These are phyloP conservation scores for Rhizopogon hawkerae DNA, from an alignment of 1,284 basidiomycete genomes.

Conservation along the genomic window DNA sequence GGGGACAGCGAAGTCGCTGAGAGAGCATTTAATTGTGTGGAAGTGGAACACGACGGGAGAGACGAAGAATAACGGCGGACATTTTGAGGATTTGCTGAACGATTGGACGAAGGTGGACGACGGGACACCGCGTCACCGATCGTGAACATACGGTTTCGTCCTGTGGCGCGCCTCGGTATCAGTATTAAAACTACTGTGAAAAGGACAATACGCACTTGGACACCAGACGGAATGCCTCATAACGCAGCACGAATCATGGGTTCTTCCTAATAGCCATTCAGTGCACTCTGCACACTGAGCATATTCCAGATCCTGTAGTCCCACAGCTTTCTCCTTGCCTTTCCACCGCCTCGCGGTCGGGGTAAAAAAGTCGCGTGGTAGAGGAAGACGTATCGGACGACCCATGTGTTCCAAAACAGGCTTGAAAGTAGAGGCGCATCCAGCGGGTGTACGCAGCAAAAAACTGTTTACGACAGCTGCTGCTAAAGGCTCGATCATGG, in stretches of 20 bases:
- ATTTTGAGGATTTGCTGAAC: conserved; percentile 20
- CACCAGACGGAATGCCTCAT: conserved; percentile 36
- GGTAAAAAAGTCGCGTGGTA: conserved; percentile 44
- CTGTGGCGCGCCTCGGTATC: conserved; percentile 15
- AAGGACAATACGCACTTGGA: conserved; percentile 28
- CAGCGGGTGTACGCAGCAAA: conserved; percentile 13
- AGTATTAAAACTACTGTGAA: not conserved
- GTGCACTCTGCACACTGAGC: conserved; percentile 22
- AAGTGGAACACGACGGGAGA: conserved; percentile 16
- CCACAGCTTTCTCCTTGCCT: conserved; percentile 42
- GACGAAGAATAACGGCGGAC: conserved; percentile 23
- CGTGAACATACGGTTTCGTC: conserved; percentile 24
- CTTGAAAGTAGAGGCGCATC: conserved; percentile 16
- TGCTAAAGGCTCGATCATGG: conserved; percentile 26
- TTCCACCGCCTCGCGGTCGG: conserved; percentile 41
- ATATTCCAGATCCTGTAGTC: conserved; percentile 24
- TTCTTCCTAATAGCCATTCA: conserved; percentile 5
- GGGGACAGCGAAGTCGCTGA: conserved; percentile 7
- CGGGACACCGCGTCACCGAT: conserved; percentile 25
- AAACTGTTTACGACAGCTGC: conserved; percentile 16
- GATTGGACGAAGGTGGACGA: conserved; percentile 16
- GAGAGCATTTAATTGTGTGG: conserved; percentile 14
- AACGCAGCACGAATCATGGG: conserved; percentile 32
- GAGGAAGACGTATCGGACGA: conserved; percentile 21
- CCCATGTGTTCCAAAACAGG: conserved; percentile 19